Evolutionary conservation across 1,139 yeast species (phyloP), one percentile per base, ranked within the genome.

Genomic region (Saccharomycopsis hybrid): DNA sequence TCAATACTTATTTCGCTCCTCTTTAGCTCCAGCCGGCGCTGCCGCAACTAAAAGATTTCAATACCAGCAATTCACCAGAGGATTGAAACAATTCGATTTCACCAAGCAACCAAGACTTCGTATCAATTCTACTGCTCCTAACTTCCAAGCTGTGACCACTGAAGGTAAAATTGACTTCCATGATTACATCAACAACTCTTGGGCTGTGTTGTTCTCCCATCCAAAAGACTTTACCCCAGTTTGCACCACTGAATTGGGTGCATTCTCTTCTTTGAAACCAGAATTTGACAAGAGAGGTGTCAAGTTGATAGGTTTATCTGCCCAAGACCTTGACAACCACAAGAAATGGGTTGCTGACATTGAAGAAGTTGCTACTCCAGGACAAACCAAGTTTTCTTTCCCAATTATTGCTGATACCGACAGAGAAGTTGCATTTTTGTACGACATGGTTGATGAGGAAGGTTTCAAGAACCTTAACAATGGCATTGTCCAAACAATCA

Each of bases 141-240:
- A 86, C 67, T 86, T 86, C 73, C 66, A 74, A 59, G 79, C 88
- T 54, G 82, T 81, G 51, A 77, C 94, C 56, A 80, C 94, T 46
- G 73, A 75, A 58, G 95, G 95, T 48, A 77, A 78, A 56, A 78
- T 86, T 61, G 78, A 76, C 60, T 85, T 86, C 76, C 85, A 86
- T 70, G 81, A 84, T 58, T 86, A 72, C 71, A 74, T 82, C 55
- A 89, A 87, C 44, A 79, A 80, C 66, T 69, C 77, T 54, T 86
- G 95, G 95, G 82, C 78, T 51, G 78, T 86, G 52, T 74, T 86
- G 60, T 86, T 86, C 71, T 82, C 90, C 40, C 95, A 86, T 68
- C 95, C 95, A 55, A 94, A 82, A 63, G 94, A 85, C 64, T 85
- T 82, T 73, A 86, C 95, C 46, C 95, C 95, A 50, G 92, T 86